phyloP scores from a whole-genome alignment of 78 protist species.

The Pigoraptor vietnamica region DNA sequence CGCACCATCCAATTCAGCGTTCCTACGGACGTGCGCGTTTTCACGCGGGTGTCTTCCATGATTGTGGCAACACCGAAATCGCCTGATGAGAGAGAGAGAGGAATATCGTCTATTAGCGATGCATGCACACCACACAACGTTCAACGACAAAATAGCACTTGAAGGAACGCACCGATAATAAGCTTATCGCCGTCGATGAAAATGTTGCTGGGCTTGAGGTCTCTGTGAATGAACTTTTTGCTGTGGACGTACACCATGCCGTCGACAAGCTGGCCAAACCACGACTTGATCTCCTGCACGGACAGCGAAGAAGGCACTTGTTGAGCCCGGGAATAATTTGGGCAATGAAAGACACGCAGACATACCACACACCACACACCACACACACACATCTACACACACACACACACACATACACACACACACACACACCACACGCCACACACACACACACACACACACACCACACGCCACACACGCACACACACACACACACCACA shows the following conservation, averaged over 20 bases:
- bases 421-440: no score
- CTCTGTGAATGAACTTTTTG: slow-evolving; percentile 24
- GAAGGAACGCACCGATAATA: not conserved
- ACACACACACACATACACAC: no score
- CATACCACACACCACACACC: no score
- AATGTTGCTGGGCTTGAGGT: slow-evolving; percentile 30
- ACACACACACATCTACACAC: no score
- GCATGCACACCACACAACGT: not conserved
- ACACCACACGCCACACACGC: no score
- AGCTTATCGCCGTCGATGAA: not conserved
- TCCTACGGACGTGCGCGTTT: not conserved
- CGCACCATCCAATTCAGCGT: not conserved
- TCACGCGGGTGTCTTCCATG: not conserved
- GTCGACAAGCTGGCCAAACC: slow-evolving; percentile 12
- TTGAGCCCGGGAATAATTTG: not conserved
- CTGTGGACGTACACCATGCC: slow-evolving; percentile 13
- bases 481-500: no score
- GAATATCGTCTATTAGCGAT: not conserved
- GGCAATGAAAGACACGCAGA: no score
- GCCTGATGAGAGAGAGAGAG: not conserved
- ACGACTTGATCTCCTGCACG: not conserved
- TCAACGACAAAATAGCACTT: no score
- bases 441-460: no score
- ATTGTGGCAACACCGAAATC: slow-evolving; percentile 2
- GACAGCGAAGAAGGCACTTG: not conserved